Evolutionary conservation across 2,329 filamentous ascomycete species (phyloP).

Genomic region (Sporothrix pseudoabietina): DNA sequence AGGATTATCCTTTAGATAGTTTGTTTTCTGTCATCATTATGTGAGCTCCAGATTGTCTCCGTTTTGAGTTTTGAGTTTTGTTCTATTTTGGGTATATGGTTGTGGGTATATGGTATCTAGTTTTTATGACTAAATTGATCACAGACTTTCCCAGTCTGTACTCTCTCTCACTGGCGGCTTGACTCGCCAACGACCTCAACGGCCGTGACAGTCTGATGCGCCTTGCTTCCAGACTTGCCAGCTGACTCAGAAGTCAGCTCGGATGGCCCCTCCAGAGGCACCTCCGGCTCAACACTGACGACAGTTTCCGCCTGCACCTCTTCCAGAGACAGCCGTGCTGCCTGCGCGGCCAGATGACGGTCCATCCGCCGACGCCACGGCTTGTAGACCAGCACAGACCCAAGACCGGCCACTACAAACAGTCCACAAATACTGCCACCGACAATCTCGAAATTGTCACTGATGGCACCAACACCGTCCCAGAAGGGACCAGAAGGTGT

Average conservation of each 20-base stretch:
- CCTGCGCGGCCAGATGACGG: neutral
- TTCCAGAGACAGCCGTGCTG: neutral
- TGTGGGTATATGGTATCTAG: neutral
- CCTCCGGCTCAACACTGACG: neutral
- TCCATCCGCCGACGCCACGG: constrained; percentile 69
- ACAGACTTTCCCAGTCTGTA: too few relatives aligned
- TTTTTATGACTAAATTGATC: neutral
- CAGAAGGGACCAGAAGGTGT: constrained; percentile 77
- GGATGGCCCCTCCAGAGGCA: neutral
- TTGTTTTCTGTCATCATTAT: too few relatives aligned
- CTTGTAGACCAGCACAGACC: constrained; percentile 74
- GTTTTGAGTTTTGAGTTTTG: too few relatives aligned
- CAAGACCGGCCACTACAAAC: constrained; percentile 75
- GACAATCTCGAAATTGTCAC: constrained; percentile 82
- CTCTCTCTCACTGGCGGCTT: neutral
- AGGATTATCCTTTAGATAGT: constrained; percentile 37
- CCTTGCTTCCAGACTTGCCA: neutral
- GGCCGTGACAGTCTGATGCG: neutral
- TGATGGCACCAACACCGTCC: constrained; percentile 77
- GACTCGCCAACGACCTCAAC: neutral
- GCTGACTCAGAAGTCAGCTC: neutral
- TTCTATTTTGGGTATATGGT: neutral
- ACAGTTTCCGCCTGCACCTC: neutral
- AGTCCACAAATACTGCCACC: constrained; percentile 83
- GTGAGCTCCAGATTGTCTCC: neutral